A percentile compares a stretch with the other conserved stretches of the same genome.
Evolutionary conservation across 176 grass and related monocot genomes (phyloP).

Genomic region (Themeda triandra): DNA sequence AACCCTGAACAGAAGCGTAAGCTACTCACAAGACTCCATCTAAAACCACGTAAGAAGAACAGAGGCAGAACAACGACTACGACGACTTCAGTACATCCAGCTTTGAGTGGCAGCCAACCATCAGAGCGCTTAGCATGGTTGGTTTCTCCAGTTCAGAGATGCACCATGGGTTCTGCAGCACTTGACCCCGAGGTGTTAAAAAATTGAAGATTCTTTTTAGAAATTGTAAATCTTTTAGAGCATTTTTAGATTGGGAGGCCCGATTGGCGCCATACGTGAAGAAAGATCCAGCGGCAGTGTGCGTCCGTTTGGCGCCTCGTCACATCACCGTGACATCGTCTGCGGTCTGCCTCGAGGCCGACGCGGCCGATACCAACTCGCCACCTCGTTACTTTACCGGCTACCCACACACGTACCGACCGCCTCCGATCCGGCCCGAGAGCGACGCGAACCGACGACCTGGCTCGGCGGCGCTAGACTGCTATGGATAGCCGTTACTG

Average conservation of each 20-base stretch:
- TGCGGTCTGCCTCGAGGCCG: background rate
- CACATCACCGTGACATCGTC: background rate
- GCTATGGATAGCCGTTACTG: background rate
- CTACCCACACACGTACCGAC: background rate
- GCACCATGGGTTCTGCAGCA: too few relatives aligned
- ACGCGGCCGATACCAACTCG: constrained; percentile 14
- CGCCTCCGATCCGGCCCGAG: background rate
- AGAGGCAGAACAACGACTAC: too few relatives aligned
- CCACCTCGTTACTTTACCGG: background rate
- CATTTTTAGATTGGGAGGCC: background rate
- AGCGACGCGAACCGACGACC: background rate
- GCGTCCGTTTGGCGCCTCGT: background rate
- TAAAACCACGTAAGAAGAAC: too few relatives aligned
- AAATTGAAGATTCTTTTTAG: too few relatives aligned
- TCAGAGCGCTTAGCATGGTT: too few relatives aligned
- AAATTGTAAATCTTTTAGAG: too few relatives aligned
- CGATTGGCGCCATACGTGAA: background rate
- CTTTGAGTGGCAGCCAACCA: too few relatives aligned
- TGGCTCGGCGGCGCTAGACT: background rate
- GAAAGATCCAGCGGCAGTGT: background rate
- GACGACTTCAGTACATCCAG: too few relatives aligned
- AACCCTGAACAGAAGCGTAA: background rate
- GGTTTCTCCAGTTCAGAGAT: too few relatives aligned
- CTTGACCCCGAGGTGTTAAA: too few relatives aligned
- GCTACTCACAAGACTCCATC: background rate